Percentiles rank a stretch among this genome's conserved stretches.
phyloP scores from a whole-genome alignment of 176 grass and related monocot species.

The Musa acuminata region DNA sequence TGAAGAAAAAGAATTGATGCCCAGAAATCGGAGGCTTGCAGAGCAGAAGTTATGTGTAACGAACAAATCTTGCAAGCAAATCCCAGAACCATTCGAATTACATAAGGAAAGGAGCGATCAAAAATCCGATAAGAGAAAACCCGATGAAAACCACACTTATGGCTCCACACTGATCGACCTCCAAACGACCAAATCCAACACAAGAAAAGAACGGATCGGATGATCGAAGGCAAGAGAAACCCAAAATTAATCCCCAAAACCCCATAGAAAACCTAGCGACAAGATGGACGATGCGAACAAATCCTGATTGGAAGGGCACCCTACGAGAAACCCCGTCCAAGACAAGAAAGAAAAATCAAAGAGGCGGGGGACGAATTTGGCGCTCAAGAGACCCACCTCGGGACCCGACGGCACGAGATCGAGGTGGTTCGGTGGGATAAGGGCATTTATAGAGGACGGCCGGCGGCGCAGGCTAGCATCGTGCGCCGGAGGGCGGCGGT shows the following conservation, averaged over 20 bases:
- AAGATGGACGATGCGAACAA: not conserved
- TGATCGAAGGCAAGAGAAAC: not conserved
- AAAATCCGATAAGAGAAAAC: not conserved
- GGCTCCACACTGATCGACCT: not conserved
- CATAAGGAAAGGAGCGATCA: not conserved
- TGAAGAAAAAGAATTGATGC: not conserved
- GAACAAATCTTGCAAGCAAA: not conserved
- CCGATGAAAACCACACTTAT: not conserved
- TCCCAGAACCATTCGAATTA: not conserved
- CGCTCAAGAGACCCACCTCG: constrained; percentile 7
- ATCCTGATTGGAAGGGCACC: not conserved
- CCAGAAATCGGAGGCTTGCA: no score
- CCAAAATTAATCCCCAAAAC: constrained; percentile 8
- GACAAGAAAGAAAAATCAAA: not conserved
- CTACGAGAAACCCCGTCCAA: not conserved
- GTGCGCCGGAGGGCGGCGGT: constrained; percentile 1
- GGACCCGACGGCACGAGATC: not conserved
- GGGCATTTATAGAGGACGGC: not conserved
- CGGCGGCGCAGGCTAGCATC: constrained; percentile 4
- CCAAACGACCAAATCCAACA: constrained; percentile 1
- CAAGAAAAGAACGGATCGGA: constrained; percentile 1
- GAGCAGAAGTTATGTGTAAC: not conserved
- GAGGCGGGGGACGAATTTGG: not conserved
- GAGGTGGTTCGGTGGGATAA: not conserved
- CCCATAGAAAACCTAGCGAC: not conserved